Percentiles rank a stretch among this genome's conserved stretches.
Conservation (phyloP, 768 basidiomycete genomes). For the Suillus clintonianus region DNA sequence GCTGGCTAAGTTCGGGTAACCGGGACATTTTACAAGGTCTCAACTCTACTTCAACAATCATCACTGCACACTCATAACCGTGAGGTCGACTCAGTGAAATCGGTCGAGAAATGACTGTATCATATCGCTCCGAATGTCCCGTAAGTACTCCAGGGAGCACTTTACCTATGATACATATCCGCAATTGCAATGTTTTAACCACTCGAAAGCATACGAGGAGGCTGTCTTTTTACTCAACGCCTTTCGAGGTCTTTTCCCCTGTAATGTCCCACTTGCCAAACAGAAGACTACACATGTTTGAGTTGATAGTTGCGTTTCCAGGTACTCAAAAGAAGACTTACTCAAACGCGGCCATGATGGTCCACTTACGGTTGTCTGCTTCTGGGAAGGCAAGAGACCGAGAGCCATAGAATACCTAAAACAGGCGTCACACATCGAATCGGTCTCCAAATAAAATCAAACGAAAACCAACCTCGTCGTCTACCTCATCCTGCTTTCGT, state of each 20-base stretch:
- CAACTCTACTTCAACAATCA: not conserved
- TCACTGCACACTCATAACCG: not conserved
- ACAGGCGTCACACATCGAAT: constrained; percentile 6
- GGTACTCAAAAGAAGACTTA: constrained; percentile 42
- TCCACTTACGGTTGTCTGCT: constrained; percentile 97
- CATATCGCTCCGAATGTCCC: not conserved
- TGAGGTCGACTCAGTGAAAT: not conserved
- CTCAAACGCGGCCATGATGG: constrained; percentile 92
- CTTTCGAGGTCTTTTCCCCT: constrained; percentile 20
- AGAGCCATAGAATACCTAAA: constrained; percentile 87
- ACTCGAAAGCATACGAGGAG: not conserved
- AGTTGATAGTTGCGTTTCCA: not conserved
- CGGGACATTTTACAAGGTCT: too few species aligned
- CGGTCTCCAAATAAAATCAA: not conserved
- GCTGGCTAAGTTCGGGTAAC: not conserved
- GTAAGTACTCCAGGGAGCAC: not conserved
- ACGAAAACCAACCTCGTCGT: constrained; percentile 73
- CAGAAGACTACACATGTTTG: constrained; percentile 25
- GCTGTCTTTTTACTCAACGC: not conserved
- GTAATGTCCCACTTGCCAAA: constrained; percentile 50
- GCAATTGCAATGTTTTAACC: not conserved
- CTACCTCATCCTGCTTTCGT: constrained; percentile 89
- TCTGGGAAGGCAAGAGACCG: constrained; percentile 92
- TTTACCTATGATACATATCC: not conserved
- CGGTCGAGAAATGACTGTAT: not conserved